phyloP scores from a whole-genome alignment of 2,329 filamentous ascomycete species.

The Penicillium sp. region DNA sequence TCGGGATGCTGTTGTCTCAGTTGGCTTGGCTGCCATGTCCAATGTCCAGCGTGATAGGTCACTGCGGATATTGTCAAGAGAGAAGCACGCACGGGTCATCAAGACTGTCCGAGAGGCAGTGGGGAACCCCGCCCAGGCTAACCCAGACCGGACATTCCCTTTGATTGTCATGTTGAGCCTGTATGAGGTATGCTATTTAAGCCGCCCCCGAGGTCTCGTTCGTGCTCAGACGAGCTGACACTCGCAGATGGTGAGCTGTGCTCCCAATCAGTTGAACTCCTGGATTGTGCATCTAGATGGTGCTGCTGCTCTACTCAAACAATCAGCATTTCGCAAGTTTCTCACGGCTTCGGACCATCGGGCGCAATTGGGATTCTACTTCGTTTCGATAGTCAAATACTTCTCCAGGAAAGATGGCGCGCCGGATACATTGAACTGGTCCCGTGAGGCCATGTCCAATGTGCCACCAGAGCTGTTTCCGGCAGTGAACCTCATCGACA shows the following conservation, averaged over 20 bases:
- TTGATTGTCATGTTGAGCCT: conserved; percentile 24
- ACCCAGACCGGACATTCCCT: conserved; percentile 17
- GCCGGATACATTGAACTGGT: conserved; percentile 16
- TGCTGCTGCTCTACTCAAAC: conserved; percentile 19
- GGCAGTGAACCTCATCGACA: conserved; percentile 18
- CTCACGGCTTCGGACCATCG: conserved; percentile 6
- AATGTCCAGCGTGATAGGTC: conserved; percentile 24
- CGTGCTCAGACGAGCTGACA: neutral
- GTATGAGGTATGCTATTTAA: conserved; percentile 21
- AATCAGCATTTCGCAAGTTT: conserved; percentile 3
- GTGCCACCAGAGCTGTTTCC: conserved; percentile 7
- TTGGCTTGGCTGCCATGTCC: conserved; percentile 27
- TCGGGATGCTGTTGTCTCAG: conserved; percentile 24
- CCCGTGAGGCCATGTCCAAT: conserved; percentile 2
- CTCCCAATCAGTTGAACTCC: conserved; percentile 11
- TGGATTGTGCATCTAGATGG: conserved; percentile 27
- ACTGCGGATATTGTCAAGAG: conserved; percentile 17
- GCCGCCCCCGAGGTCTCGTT: neutral
- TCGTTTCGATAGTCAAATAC: conserved; percentile 21
- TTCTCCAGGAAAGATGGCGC: conserved; percentile 12
- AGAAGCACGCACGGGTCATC: conserved; percentile 23
- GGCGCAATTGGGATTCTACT: conserved; percentile 18
- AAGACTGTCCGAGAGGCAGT: conserved; percentile 17
- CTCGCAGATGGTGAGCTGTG: conserved; percentile 23
- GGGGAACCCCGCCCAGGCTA: conserved; percentile 12